Base-by-base conservation (phyloP, 805 yeast species). In the Saccharomycopsis javanensis region DNA sequence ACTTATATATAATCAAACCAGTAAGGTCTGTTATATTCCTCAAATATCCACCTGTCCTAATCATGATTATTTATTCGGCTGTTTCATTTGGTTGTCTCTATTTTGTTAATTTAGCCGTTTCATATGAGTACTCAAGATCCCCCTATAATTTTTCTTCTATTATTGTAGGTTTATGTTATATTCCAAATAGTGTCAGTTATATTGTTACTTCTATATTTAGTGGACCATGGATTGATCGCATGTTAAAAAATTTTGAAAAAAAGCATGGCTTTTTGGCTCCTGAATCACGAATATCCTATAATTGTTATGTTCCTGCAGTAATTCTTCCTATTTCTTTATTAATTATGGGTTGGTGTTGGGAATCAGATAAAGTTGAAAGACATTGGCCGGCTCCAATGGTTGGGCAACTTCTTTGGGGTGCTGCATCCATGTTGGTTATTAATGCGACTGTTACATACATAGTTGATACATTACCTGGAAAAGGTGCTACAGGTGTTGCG, bases 401-500 rank as follows among this genome's bases (percentile, higher is more conserved):
- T 10, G 96, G 96, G 0, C 85, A 94, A 4, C 88, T 91, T 0
- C 58, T 87, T 5, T 87, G 84, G 68, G 96, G 96, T 0, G 81
- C 85, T 66, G 87, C 92, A 0, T 82, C 88, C 34, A 86, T 88
- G 94, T 80, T 88, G 69, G 80, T 86, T 3, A 87, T 88, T 63
- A 94, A 95, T 2, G 81, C 88, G 7, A 85, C 89, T 0, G 79
- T 85, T 2, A 88, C 96, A 0, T 89, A 88, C 65, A 71, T 88
- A 57, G 90, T 88, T 1, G 96, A 88, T 65, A 81, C 89, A 1
- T 74, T 89, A 50, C 96, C 96, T 0, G 95, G 96, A 0, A 77
- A 83, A 64, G 95, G 96, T 46, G 91, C 96, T 13, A 86, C 96
- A 0, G 96, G 95, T 0, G 87, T 88, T 53, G 96, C 96, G 0